phyloP scores from a whole-genome alignment of 228 moss, liverwort and hornwort genomes.

The Sphagnum fallax region DNA sequence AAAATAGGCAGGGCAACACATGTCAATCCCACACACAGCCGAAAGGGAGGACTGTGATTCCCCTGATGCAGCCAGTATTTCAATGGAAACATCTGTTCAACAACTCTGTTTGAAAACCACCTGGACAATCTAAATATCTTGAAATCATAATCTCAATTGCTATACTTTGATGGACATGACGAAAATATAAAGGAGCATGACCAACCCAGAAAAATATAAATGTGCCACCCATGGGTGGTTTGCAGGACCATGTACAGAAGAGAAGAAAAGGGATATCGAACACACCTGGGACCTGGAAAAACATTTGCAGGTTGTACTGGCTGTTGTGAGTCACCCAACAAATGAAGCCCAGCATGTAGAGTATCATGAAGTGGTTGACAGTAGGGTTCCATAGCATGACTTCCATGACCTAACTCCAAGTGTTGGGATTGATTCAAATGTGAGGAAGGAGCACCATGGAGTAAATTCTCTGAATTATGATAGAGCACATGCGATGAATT shows the following conservation, averaged over 20 bases:
- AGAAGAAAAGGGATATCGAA: no score
- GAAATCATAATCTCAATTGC: neutral
- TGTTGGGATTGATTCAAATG: constrained; percentile 20
- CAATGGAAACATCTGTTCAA: no score
- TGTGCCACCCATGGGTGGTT: neutral
- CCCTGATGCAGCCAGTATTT: no score
- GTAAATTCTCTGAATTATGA: constrained; percentile 22
- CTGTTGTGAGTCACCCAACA: constrained; percentile 15
- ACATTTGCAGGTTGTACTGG: neutral
- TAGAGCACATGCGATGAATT: constrained; percentile 24
- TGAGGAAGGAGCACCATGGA: constrained; percentile 13
- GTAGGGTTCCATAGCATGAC: constrained; percentile 18
- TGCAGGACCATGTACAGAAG: neutral
- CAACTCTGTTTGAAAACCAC: no score
- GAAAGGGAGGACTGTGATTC: no score
- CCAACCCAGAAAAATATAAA: neutral
- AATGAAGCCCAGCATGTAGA: constrained; percentile 23
- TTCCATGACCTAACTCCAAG: constrained; percentile 16
- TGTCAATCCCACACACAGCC: no score
- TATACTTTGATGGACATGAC: neutral
- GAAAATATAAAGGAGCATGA: neutral
- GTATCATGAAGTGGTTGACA: constrained; percentile 22
- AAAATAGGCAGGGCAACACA: no score
- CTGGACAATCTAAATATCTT: no score
- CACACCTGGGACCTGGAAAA: neutral